Base-by-base conservation (phyloP, 176 grass and related monocot genomes). In the Poa pratensis region DNA sequence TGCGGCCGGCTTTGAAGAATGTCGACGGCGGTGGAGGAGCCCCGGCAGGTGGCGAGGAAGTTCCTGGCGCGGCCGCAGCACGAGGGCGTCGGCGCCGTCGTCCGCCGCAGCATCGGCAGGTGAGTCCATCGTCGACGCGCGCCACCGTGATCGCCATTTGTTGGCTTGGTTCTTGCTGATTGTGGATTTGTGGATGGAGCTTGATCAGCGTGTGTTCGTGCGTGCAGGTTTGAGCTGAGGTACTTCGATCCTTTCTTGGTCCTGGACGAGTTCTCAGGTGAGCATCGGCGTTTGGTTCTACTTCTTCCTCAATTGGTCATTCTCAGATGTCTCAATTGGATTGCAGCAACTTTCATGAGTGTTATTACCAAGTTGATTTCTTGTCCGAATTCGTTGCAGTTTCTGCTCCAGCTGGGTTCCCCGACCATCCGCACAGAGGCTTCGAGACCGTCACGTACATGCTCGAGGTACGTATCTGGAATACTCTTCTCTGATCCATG, bases 401-500 rank as follows among this genome's bases (percentile, higher is more conserved):
- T 53, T 9, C 91, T 81, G 90, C 96, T 52, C 93, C 93, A 30
- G 88, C 93, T 10, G 96, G 96, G 72, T 99, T 99, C 92, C 96
- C 96, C 75, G 96, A 99, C 64, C 96, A 99, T 71, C 96, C 96
- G 3, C 96, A 99, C 88, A 72, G 96, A 85, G 96, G 96, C 11
- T 98, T 98, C 92, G 96, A 98, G 86, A 98, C 95, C 52, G 95
- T 97, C 76, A 97, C 95, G 35, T 97, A 97, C 91, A 97, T 97
- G 95, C 89, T 97, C 20, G 95, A 97, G 93, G 95, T 97, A 78
- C 12, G 10, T 13, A 48, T 3, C 1, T 50, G 35, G 5, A 37
- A 37, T 37, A 5, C 14, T 16, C 49, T 51, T 17, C 49, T 51
- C 49, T 17, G 15, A 51, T 50, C 49, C 15, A 51, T 51, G 49